A percentile compares a stretch with the other conserved stretches of the same genome.
These are phyloP conservation scores for Cladochytrium replicatum DNA, from an alignment of 192 early-diverging fungal species.

Conservation along the genomic window DNA sequence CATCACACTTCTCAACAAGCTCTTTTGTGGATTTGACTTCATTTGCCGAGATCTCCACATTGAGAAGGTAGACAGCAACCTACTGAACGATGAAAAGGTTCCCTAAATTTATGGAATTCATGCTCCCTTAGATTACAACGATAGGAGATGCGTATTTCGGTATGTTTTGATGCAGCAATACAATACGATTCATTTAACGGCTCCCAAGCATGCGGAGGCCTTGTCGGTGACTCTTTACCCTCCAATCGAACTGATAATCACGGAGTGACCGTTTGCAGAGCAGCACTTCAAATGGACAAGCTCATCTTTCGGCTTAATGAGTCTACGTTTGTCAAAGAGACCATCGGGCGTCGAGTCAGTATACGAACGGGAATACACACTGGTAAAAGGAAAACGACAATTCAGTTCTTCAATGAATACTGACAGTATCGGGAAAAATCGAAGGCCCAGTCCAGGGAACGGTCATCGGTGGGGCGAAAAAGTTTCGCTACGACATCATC, in stretches of 20 bases:
- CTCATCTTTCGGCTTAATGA: background rate
- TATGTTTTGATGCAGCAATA: background rate
- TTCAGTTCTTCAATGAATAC: background rate
- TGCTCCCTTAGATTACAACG: background rate
- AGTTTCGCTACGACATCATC: background rate
- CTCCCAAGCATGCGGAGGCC: background rate
- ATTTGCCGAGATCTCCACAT: background rate
- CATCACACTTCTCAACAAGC: background rate
- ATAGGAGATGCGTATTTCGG: background rate
- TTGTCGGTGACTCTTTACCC: background rate
- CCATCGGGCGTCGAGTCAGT: background rate
- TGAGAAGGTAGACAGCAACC: background rate
- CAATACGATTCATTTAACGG: background rate
- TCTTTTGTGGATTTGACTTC: background rate
- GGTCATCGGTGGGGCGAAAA: background rate
- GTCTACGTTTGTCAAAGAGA: background rate
- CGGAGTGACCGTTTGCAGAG: background rate
- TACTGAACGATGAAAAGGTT: too few species aligned
- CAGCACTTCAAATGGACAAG: background rate
- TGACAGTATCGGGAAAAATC: background rate
- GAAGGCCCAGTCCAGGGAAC: background rate
- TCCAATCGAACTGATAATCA: background rate
- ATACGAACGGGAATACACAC: background rate
- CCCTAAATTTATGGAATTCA: background rate
- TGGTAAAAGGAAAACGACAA: background rate